These are phyloP conservation scores for Tulasnella sp. DNA, from an alignment of 768 basidiomycete species.

Conservation along the genomic window DNA sequence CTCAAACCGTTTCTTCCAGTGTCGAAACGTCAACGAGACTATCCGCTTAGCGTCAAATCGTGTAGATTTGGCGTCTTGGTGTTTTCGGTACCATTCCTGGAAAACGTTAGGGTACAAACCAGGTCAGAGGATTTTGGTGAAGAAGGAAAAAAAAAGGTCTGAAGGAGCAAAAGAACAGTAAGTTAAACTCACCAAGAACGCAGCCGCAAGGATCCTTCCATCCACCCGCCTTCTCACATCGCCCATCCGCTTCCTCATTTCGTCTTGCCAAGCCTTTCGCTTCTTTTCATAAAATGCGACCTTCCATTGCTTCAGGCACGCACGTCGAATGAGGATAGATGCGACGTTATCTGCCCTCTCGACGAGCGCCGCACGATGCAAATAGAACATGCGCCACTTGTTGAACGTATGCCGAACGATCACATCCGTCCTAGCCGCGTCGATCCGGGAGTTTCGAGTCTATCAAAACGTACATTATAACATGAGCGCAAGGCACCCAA, in stretches of 20 bases:
- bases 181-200: slow-evolving; percentile 27
- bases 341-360: slow-evolving; percentile 37
- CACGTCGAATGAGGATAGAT: slow-evolving; percentile 36
- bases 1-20: slow-evolving; percentile 44
- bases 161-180: slow-evolving; percentile 10
- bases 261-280: slow-evolving; percentile 51
- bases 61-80: slow-evolving; percentile 41
- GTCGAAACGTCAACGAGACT: slow-evolving; percentile 34
- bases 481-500: slow-evolving; percentile 16
- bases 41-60: slow-evolving; percentile 37
- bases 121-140: no score
- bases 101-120: background rate
- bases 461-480: no score
- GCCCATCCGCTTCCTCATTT: slow-evolving; percentile 65
- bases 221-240: slow-evolving; percentile 47
- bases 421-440: slow-evolving; percentile 55
- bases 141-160: no score
- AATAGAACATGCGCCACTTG: slow-evolving; percentile 45
- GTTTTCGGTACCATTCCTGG: slow-evolving; percentile 50
- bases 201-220: slow-evolving; percentile 40
- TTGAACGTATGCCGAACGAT: slow-evolving; percentile 48
- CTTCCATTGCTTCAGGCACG: slow-evolving; percentile 44
- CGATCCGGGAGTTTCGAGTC: slow-evolving; percentile 64
- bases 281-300: slow-evolving; percentile 41
- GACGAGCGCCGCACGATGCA: slow-evolving; percentile 32